phyloP scores from a whole-genome alignment of 306 rosid species.

The Vigna trinervia region DNA sequence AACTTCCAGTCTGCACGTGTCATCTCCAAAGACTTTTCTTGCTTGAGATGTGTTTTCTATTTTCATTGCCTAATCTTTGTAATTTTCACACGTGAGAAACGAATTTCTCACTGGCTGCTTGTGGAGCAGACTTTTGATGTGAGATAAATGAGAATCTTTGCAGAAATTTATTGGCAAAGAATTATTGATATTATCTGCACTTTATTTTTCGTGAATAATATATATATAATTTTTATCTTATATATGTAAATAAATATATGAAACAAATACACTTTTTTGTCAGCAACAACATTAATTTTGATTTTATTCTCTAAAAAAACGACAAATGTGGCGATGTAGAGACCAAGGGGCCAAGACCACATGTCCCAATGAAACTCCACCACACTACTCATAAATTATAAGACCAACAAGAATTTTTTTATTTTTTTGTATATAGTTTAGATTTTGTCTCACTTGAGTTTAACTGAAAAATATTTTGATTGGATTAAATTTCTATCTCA shows the following conservation, averaged over 20 bases:
- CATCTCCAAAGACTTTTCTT: conserved; percentile 1
- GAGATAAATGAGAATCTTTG: background rate
- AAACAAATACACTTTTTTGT: too few relatives aligned
- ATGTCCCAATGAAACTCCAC: too few relatives aligned
- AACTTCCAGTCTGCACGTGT: background rate
- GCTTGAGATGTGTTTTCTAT: background rate
- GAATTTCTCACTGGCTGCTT: conserved; percentile 36
- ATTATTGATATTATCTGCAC: background rate
- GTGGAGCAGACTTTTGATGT: background rate
- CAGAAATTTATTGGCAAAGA: background rate
- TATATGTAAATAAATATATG: too few relatives aligned
- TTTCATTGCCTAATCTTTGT: conserved; percentile 23
- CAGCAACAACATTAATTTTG: too few relatives aligned
- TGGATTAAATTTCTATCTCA: background rate
- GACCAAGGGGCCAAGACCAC: too few relatives aligned
- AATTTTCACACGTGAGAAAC: conserved; percentile 25
- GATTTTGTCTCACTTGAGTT: background rate
- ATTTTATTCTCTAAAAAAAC: too few relatives aligned
- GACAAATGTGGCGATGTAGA: too few relatives aligned
- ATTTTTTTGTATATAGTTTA: background rate
- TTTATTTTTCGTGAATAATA: background rate
- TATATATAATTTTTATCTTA: too few relatives aligned
- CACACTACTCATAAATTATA: too few relatives aligned
- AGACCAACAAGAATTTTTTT: too few relatives aligned
- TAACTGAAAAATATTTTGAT: background rate